Percentiles rank a stretch among this genome's conserved stretches.
Conservation (phyloP, 768 basidiomycete species). For the Auricularia auricula-judae region DNA sequence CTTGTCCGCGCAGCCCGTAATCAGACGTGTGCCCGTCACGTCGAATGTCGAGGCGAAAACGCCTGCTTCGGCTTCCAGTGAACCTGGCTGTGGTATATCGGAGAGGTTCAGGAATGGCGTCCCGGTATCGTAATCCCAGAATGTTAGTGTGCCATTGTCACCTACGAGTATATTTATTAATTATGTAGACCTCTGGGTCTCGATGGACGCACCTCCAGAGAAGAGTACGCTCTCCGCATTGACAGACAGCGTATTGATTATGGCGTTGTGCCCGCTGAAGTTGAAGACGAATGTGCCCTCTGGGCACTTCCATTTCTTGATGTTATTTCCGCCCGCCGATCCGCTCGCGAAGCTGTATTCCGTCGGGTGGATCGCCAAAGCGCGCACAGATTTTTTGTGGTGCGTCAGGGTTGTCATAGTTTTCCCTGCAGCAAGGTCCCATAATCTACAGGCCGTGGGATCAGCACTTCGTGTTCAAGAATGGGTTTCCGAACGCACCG, state of each 20-base stretch:
- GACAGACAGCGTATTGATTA: constrained; percentile 91
- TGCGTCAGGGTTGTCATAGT: constrained; percentile 96
- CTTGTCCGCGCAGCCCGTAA: constrained; percentile 97
- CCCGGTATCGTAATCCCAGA: constrained; percentile 95
- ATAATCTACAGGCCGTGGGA: constrained; percentile 42
- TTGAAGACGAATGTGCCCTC: constrained; percentile 95
- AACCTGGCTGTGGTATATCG: constrained; percentile 94
- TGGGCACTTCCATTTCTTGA: constrained; percentile 99
- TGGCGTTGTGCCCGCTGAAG: constrained; percentile 91
- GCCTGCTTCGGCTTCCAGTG: constrained; percentile 92
- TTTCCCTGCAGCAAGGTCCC: constrained; percentile 97
- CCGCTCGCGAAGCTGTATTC: constrained; percentile 95
- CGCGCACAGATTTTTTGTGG: constrained; percentile 95
- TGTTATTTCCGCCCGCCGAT: constrained; percentile 97
- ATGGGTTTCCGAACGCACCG: constrained; percentile 36
- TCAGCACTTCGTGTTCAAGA: background rate
- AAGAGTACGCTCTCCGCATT: constrained; percentile 96
- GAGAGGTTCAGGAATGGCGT: constrained; percentile 90
- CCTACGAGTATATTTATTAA: constrained; percentile 21
- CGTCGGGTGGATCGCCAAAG: constrained; percentile 88
- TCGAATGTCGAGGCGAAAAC: constrained; percentile 97
- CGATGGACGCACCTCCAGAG: constrained; percentile 64
- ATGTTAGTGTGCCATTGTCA: constrained; percentile 82
- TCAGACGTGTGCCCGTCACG: constrained; percentile 84
- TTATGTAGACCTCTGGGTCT: background rate